Conservation (phyloP, 2,329 filamentous ascomycete species). For the Epichloe bromicola region DNA sequence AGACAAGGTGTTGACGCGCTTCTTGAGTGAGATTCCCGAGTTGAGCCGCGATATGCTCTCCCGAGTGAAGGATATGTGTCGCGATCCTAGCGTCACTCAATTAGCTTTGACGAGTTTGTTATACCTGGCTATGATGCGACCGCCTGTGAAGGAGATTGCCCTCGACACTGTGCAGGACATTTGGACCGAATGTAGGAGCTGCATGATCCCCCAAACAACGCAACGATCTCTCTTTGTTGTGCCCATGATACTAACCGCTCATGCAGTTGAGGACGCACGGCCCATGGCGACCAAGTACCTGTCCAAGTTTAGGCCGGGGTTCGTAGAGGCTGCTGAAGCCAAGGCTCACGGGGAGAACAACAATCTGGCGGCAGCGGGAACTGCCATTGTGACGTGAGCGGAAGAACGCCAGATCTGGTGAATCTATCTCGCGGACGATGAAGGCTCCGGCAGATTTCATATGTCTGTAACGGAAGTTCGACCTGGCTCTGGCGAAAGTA, state of each 20-base stretch:
- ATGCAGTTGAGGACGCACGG: slow-evolving; percentile 46
- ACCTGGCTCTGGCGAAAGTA: background rate
- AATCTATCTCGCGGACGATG: no score
- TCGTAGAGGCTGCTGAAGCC: slow-evolving; percentile 23
- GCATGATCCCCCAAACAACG: background rate
- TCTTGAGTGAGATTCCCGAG: slow-evolving; percentile 81
- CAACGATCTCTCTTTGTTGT: background rate
- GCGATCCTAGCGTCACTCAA: slow-evolving; percentile 51
- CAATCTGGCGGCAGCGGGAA: slow-evolving; percentile 10
- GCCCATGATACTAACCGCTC: background rate
- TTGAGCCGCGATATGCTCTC: slow-evolving; percentile 60
- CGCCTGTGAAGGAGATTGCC: slow-evolving; percentile 48
- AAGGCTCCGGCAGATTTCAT: background rate
- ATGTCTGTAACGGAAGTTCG: no score
- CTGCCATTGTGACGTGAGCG: slow-evolving; percentile 20
- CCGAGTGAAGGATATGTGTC: slow-evolving; percentile 55
- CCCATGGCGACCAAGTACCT: slow-evolving; percentile 51
- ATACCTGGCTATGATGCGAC: slow-evolving; percentile 55
- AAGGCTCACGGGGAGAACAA: slow-evolving; percentile 12
- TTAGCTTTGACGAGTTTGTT: slow-evolving; percentile 51
- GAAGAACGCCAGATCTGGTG: no score
- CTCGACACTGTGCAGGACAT: slow-evolving; percentile 54
- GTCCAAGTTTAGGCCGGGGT: slow-evolving; percentile 45
- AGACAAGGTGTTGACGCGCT: slow-evolving; percentile 81
- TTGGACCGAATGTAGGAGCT: slow-evolving; percentile 49